phyloP scores from a whole-genome alignment of 73 alveolate species.

The Symbiodinium natans region DNA sequence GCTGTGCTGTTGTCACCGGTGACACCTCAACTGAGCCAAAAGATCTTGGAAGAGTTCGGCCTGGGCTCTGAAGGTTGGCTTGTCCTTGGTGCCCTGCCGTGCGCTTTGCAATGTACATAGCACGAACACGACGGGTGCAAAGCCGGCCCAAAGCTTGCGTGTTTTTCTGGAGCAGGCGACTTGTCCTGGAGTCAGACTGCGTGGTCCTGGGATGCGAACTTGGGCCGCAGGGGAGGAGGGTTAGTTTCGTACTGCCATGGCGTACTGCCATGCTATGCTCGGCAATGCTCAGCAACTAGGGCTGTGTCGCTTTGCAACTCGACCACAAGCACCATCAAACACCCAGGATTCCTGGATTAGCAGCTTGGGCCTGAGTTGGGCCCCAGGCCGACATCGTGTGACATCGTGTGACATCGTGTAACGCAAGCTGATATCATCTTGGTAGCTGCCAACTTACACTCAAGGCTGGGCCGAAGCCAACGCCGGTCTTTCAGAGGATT shows the following conservation, averaged over 20 bases:
- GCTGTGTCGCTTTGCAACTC: too few species aligned
- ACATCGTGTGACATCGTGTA: too few species aligned
- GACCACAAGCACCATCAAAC: too few species aligned
- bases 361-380: slow-evolving; percentile 27
- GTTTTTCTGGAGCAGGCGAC: neutral
- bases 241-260: too few species aligned
- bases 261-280: too few species aligned
- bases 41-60: slow-evolving; percentile 66
- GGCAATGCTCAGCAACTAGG: too few species aligned
- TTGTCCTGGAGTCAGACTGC: slow-evolving; percentile 40
- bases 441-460: neutral
- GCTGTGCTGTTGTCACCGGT: slow-evolving; percentile 76
- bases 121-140: neutral
- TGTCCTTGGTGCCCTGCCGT: neutral
- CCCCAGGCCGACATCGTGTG: neutral
- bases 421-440: neutral
- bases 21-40: slow-evolving; percentile 42
- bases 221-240: neutral
- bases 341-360: slow-evolving; percentile 59
- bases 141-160: neutral
- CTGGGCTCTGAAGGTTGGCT: neutral
- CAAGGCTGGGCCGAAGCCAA: slow-evolving; percentile 74
- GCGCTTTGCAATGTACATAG: too few species aligned
- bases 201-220: slow-evolving; percentile 70
- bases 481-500: slow-evolving; percentile 70